These are phyloP conservation scores for Dactylellina cionopaga DNA, from an alignment of 2,329 filamentous ascomycete species.

Conservation along the genomic window DNA sequence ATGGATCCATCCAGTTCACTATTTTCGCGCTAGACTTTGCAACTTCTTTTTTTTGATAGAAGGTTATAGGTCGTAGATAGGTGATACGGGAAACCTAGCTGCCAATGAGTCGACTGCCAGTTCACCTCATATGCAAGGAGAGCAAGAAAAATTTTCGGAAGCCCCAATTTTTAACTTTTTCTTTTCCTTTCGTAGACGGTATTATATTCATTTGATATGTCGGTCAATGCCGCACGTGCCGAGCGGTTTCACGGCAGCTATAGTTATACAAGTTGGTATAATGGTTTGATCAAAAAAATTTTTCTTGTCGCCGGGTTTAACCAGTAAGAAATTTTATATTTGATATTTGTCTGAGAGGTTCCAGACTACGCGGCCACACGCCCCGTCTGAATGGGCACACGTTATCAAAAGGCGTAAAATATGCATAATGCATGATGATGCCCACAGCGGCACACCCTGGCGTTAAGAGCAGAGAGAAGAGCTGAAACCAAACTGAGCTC, in stretches of 20 bases:
- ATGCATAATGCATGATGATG: conserved; percentile 40
- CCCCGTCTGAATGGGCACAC: conserved; percentile 33
- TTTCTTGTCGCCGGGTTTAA: too few species aligned
- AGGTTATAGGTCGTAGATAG: not conserved
- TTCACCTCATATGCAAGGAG: conserved; percentile 23
- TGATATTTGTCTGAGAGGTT: not conserved
- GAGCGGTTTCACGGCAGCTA: too few species aligned
- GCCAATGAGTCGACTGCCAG: conserved; percentile 3
- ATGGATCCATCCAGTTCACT: conserved; percentile 1
- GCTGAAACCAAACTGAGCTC: conserved; percentile 1
- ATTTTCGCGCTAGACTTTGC: too few species aligned
- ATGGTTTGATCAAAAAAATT: too few species aligned
- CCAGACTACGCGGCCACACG: conserved; percentile 4
- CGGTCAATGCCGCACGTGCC: conserved; percentile 4
- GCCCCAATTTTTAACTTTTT: too few species aligned
- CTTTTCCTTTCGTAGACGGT: not conserved
- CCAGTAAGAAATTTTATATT: too few species aligned
- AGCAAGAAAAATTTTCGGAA: not conserved
- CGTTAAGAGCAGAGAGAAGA: conserved; percentile 1
- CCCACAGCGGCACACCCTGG: conserved; percentile 16
- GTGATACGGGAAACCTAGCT: not conserved
- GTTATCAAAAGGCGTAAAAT: conserved; percentile 37
- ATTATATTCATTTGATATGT: not conserved
- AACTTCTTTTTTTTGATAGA: not conserved
- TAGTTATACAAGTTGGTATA: too few species aligned